Conservation (phyloP, 148 eudicot species). For the Silene uniflora region DNA sequence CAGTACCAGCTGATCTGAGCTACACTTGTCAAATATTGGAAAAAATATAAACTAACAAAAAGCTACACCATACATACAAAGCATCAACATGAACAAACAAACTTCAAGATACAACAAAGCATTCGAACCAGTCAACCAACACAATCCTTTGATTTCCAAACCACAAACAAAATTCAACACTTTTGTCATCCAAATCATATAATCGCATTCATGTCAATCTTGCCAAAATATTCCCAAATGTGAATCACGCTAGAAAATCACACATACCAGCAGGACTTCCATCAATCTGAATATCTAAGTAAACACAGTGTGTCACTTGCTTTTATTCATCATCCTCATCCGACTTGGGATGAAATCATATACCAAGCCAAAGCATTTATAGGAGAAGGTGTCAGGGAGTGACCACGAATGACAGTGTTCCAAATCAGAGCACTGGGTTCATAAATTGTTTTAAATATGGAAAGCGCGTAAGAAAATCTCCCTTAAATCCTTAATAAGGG, state of each 20-base stretch:
- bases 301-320: conserved; percentile 72
- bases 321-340: conserved; percentile 32
- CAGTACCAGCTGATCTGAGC: background rate
- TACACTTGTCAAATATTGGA: background rate
- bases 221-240: too few species aligned
- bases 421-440: too few species aligned
- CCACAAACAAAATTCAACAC: background rate
- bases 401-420: too few species aligned
- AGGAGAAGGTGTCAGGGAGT: background rate
- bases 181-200: too few species aligned
- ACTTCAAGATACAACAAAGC: background rate
- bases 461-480: too few species aligned
- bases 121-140: background rate
- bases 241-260: background rate
- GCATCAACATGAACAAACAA: background rate
- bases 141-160: background rate
- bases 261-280: conserved; percentile 65
- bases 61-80: too few species aligned
- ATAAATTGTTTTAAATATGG: too few species aligned
- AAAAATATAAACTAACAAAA: background rate
- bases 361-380: background rate
- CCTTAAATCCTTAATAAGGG: too few species aligned
- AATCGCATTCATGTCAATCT: background rate
- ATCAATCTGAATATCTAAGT: conserved; percentile 79
- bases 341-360: too few species aligned